phyloP scores from a whole-genome alignment of 2,329 filamentous ascomycete species.

The Colletotrichum gloeosporioides region DNA sequence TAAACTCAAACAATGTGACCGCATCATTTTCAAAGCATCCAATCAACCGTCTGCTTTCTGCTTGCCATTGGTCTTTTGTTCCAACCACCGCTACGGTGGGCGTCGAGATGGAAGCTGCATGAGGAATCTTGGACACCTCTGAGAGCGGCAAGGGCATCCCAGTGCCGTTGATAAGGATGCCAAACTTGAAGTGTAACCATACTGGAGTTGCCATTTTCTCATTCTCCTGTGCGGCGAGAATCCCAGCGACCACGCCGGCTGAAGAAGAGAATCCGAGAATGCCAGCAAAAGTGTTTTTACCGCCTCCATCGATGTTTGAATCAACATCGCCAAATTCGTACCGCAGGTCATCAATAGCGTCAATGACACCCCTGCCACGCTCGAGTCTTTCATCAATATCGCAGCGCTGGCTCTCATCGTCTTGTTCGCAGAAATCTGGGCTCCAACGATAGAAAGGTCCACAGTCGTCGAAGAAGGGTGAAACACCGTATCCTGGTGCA shows the following conservation, averaged over 20 bases:
- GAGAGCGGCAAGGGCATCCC: background rate
- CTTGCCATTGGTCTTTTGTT: background rate
- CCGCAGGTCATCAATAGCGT: background rate
- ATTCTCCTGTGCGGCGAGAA: background rate
- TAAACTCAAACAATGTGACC: background rate
- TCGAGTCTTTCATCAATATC: background rate
- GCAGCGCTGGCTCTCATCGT: background rate
- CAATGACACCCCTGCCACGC: background rate
- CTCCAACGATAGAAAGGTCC: constrained; percentile 2
- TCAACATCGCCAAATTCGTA: background rate
- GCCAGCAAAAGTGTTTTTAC: background rate
- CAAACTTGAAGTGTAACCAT: background rate
- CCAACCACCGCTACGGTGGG: background rate
- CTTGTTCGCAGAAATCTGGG: background rate
- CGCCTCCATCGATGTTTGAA: no score
- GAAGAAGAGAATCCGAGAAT: background rate
- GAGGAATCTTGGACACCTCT: background rate
- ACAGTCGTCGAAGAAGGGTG: constrained; percentile 2
- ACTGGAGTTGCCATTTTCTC: background rate
- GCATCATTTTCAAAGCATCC: background rate
- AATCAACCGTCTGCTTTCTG: background rate
- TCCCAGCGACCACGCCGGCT: background rate
- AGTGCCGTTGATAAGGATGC: background rate
- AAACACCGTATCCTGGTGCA: background rate
- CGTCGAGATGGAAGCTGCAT: background rate